Conservation (phyloP, 805 yeast genomes). For the Candida caryicola region DNA sequence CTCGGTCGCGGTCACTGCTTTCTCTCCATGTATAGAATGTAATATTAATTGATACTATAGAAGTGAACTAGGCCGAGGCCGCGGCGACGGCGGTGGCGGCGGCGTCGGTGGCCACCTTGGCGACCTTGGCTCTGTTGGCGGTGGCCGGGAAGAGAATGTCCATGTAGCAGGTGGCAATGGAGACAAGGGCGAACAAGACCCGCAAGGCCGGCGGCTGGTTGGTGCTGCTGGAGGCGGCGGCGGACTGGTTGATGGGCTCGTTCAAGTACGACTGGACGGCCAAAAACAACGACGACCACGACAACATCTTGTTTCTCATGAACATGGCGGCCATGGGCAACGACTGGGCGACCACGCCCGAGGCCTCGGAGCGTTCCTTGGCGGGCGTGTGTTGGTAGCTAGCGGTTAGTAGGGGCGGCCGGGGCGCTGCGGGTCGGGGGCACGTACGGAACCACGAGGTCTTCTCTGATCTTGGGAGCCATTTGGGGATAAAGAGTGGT, state of each 20-base stretch:
- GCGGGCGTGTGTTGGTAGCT: conserved; percentile 51
- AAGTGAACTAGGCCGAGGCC: conserved; percentile 5
- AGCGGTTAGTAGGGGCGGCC: conserved; percentile 1
- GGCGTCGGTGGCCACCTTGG: conserved; percentile 20
- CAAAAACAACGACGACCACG: conserved; percentile 56
- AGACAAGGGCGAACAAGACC: conserved; percentile 43
- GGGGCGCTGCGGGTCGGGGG: too few relatives aligned
- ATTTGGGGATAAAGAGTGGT: too few relatives aligned
- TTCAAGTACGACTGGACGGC: conserved; percentile 48
- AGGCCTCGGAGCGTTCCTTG: conserved; percentile 44
- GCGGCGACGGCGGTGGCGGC: conserved; percentile 18
- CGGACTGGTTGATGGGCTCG: conserved; percentile 37
- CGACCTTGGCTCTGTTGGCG: conserved; percentile 21
- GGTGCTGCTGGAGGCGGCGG: conserved; percentile 17
- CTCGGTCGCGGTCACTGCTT: too few relatives aligned
- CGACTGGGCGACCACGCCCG: conserved; percentile 50
- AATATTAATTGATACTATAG: conserved; percentile 3
- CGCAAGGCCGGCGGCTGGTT: conserved; percentile 49
- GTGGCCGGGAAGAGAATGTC: conserved; percentile 48
- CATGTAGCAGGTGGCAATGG: conserved; percentile 53
- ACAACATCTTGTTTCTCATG: conserved; percentile 53
- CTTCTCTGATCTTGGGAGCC: conserved; percentile 30
- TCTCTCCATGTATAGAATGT: neutral
- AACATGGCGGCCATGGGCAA: conserved; percentile 72
- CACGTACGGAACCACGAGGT: conserved; percentile 34